Conservation (phyloP, 228 moss, liverwort and hornwort species). For the Sphagnum magellanicum region DNA sequence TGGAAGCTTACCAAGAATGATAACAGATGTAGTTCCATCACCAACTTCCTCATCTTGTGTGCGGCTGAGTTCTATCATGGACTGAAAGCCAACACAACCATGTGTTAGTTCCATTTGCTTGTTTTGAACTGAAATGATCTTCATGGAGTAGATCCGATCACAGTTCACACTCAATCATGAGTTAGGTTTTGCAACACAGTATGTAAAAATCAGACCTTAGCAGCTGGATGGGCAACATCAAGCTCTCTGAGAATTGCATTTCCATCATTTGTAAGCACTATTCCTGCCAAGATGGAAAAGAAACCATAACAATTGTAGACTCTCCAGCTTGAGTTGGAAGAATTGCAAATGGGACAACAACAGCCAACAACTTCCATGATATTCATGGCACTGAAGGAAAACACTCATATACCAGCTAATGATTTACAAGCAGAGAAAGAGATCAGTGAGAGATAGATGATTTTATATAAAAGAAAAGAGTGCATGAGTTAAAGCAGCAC, state of each 20-base stretch:
- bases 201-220: conserved; percentile 40
- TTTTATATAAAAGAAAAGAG: neutral
- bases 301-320: neutral
- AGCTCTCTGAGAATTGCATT: conserved; percentile 90
- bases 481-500: conserved; percentile 7
- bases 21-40: conserved; percentile 94
- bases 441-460: too few relatives aligned
- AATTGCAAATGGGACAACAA: neutral
- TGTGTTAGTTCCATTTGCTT: too few relatives aligned
- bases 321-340: neutral
- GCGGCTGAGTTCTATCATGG: conserved; percentile 98
- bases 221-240: conserved; percentile 86
- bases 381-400: too few relatives aligned
- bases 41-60: conserved; percentile 99
- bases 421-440: too few relatives aligned
- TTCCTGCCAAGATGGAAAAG: conserved; percentile 29
- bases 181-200: too few relatives aligned
- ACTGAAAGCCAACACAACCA: conserved; percentile 13
- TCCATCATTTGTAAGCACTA: conserved; percentile 88
- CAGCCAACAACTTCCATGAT: too few relatives aligned
- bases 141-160: too few relatives aligned
- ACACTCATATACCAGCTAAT: too few relatives aligned
- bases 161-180: too few relatives aligned
- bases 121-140: too few relatives aligned
- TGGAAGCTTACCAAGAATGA: conserved; percentile 51